Evolutionary conservation across 1,284 basidiomycete species (phyloP), one percentile per base, ranked within the genome.

Genomic region (Peniophora sp.): DNA sequence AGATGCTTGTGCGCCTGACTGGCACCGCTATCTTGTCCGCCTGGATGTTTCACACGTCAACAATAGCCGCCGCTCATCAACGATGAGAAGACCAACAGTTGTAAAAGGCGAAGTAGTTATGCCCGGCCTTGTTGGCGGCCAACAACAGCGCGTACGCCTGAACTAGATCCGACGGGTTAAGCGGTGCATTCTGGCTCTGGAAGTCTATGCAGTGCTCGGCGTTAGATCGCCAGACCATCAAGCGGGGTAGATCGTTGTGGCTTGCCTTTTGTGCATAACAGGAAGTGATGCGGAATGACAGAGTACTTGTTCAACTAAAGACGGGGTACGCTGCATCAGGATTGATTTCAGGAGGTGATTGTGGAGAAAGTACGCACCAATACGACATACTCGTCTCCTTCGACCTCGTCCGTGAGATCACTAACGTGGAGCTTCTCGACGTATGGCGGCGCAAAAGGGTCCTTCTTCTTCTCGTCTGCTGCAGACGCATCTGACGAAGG

Each of bases 1-100:
- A 94, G 61, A 63, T 95, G 92, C 59, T 94, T 90, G 68, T 93
- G 92, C 1, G 77, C 72, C 68, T 95, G 92, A 64, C 88, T 92
- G 8, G 92, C 91, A 34, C 92, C 92, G 53, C 88, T 92, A 45
- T 79, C 73, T 46, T 80, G 74, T 3, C 91, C 91, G 58, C 89
- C 88, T 87, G n/a, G 50, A 1, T 51, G 39, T 9, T 41, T 17
- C 36, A 14, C 17, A 32, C 17, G 47, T 20, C 20, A 52, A 15
- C 14, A 34, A 24, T 17, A n/a, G 27, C 47, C 32, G 24, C 37
- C 18, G 6, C 37, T 23, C 41, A 10, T 43, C 24, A 1, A 45
- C n/a, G 15, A 22, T 3, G 6, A 17, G 9, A 3, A 8, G 15
- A 53, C 70, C 37, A 50, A 85, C 88, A 91, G 56, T 95, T 95